A percentile compares a stretch with the other conserved stretches of the same genome.
phyloP scores from a whole-genome alignment of 495 filamentous ascomycete genomes.

The Opeltia flavorubescens region DNA sequence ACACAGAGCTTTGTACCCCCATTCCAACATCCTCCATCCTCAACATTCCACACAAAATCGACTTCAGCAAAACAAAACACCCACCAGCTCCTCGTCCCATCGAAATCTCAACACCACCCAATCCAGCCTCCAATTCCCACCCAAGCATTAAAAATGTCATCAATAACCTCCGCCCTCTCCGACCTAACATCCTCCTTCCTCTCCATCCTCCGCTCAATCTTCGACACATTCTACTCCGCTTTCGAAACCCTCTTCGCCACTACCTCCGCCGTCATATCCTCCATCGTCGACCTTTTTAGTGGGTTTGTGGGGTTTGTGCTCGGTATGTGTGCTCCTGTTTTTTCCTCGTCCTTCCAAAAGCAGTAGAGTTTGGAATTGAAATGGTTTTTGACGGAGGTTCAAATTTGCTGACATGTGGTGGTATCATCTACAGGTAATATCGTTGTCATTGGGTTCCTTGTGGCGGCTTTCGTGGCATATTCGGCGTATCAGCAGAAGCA shows the following conservation, averaged over 20 bases:
- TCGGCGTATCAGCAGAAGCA: constrained; percentile 23
- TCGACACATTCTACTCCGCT: constrained; percentile 11
- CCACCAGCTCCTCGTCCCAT: no score
- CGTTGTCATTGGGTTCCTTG: constrained; percentile 33
- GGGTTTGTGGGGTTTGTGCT: constrained; percentile 27
- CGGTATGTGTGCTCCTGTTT: constrained; percentile 17
- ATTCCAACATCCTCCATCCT: no score
- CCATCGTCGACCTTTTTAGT: constrained; percentile 20
- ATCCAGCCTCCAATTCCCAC: neutral
- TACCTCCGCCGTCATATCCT: constrained; percentile 11
- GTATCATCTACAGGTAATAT: constrained; percentile 29
- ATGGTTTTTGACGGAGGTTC: neutral
- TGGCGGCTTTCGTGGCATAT: constrained; percentile 29
- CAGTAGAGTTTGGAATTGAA: neutral
- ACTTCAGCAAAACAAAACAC: no score
- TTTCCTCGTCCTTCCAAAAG: neutral
- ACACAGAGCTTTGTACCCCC: no score
- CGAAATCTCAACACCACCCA: neutral
- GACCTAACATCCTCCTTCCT: constrained; percentile 26
- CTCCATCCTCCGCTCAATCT: constrained; percentile 21
- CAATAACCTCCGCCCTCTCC: constrained; percentile 20
- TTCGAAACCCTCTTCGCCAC: constrained; percentile 19
- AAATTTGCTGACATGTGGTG: neutral
- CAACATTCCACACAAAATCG: no score
- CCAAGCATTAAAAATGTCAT: constrained; percentile 19